A percentile compares a stretch with the other conserved stretches of the same genome.
These are phyloP conservation scores for Pythium grandisporangium DNA, from an alignment of 352 stramenopile species.

Conservation along the genomic window DNA sequence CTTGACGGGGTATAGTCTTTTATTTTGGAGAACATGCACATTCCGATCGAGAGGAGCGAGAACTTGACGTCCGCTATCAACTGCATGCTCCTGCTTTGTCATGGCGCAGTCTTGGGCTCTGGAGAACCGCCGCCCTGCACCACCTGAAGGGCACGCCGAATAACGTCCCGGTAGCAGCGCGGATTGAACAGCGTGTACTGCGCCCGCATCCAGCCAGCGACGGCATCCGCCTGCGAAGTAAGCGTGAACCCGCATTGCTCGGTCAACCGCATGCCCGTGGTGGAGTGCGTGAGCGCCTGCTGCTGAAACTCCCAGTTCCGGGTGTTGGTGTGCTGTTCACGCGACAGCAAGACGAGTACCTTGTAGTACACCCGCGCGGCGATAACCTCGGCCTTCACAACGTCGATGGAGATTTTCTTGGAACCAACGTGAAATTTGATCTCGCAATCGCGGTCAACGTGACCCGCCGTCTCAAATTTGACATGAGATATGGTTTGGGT, in stretches of 20 bases:
- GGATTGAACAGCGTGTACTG: constrained; percentile 38
- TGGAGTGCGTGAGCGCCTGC: constrained; percentile 26
- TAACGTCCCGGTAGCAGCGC: constrained; percentile 45
- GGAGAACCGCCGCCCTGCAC: constrained; percentile 16
- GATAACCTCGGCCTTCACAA: constrained; percentile 25
- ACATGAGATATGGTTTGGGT: constrained; percentile 16
- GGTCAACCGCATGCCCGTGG: constrained; percentile 26
- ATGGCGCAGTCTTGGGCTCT: too few species aligned
- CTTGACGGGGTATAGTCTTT: too few species aligned
- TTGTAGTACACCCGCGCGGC: constrained; percentile 34
- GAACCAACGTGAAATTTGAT: constrained; percentile 45
- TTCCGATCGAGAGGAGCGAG: too few species aligned
- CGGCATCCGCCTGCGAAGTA: constrained; percentile 29
- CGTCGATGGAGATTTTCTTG: constrained; percentile 34
- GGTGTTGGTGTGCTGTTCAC: constrained; percentile 26
- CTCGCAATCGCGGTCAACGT: constrained; percentile 41
- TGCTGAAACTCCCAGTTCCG: constrained; percentile 38
- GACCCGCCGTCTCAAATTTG: constrained; percentile 36
- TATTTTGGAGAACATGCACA: too few species aligned
- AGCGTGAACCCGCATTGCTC: constrained; percentile 32
- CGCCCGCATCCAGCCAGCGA: constrained; percentile 30
- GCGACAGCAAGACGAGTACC: constrained; percentile 36
- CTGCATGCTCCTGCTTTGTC: too few species aligned
- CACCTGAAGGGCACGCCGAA: constrained; percentile 27
- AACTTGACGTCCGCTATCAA: too few species aligned